phyloP scores from a whole-genome alignment of 2,329 filamentous ascomycete species.

The Fusarium sp. region DNA sequence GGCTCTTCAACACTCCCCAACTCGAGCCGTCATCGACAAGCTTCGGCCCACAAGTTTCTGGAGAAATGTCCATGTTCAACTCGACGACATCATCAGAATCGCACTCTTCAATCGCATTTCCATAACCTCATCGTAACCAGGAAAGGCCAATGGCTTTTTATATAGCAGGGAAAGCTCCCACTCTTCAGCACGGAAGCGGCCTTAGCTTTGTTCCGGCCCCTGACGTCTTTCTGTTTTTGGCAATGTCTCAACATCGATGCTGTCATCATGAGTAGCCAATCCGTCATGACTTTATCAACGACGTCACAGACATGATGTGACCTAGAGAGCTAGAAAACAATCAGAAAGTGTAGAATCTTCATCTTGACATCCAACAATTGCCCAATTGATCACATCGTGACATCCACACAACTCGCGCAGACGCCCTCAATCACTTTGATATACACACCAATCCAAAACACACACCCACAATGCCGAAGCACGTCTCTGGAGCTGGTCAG shows the following conservation, averaged over 20 bases:
- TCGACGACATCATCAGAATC: conserved; percentile 16
- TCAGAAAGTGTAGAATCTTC: neutral
- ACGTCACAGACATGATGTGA: conserved; percentile 32
- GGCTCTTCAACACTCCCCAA: neutral
- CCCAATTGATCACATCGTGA: conserved; percentile 8
- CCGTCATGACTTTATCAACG: conserved; percentile 41
- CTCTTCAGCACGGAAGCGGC: neutral
- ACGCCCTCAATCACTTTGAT: neutral
- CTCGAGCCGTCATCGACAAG: conserved; percentile 35
- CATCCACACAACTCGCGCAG: neutral
- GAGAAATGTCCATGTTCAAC: conserved; percentile 5
- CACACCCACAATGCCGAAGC: conserved; percentile 26
- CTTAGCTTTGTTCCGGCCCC: conserved; percentile 19
- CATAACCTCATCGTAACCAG: conserved; percentile 6
- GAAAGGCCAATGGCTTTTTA: conserved; percentile 3
- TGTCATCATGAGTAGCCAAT: conserved; percentile 41
- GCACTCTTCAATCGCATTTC: conserved; percentile 19
- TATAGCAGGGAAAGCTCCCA: neutral
- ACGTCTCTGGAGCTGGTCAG: conserved; percentile 33
- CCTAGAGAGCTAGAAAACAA: conserved; percentile 17
- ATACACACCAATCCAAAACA: neutral
- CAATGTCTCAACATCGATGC: conserved; percentile 37
- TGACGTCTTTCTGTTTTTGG: conserved; percentile 17
- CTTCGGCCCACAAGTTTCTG: conserved; percentile 10
- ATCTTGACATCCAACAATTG: conserved; percentile 3